These are phyloP conservation scores for Panus rudis DNA, from an alignment of 768 basidiomycete species.

Conservation along the genomic window DNA sequence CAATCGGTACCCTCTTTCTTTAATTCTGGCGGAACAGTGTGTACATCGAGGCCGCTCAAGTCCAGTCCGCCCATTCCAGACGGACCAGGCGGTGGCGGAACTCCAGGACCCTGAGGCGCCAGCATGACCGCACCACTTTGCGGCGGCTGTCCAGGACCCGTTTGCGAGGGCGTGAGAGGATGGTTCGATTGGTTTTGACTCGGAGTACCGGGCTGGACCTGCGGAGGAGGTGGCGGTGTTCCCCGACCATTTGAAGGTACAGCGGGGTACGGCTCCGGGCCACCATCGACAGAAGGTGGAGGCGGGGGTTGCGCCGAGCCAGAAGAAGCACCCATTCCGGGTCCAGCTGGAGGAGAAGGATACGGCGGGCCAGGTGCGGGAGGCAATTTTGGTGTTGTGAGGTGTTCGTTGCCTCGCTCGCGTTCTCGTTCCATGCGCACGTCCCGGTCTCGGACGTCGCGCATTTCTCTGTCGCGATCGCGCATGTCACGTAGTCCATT, in stretches of 20 bases:
- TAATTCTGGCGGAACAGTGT: conserved; percentile 43
- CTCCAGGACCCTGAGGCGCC: not conserved
- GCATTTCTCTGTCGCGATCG: not conserved
- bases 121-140: no score
- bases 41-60: conserved; percentile 27
- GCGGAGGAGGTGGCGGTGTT: conserved; percentile 10
- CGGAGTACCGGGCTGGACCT: no score
- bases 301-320: not conserved
- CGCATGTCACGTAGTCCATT: not conserved
- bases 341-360: not conserved
- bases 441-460: not conserved
- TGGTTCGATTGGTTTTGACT: no score
- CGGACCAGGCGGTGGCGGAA: not conserved
- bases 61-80: conserved; percentile 1
- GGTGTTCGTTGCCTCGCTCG: conserved; percentile 5
- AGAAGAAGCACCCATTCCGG: not conserved
- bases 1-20: conserved; percentile 80
- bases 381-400: conserved; percentile 8
- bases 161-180: no score
- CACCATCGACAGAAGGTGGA: not conserved
- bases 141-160: no score
- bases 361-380: conserved; percentile 3
- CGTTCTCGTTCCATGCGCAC: not conserved
- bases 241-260: no score
- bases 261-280: no score